phyloP scores from a whole-genome alignment of 257 asterid genomes.

The Sherardia arvensis region DNA sequence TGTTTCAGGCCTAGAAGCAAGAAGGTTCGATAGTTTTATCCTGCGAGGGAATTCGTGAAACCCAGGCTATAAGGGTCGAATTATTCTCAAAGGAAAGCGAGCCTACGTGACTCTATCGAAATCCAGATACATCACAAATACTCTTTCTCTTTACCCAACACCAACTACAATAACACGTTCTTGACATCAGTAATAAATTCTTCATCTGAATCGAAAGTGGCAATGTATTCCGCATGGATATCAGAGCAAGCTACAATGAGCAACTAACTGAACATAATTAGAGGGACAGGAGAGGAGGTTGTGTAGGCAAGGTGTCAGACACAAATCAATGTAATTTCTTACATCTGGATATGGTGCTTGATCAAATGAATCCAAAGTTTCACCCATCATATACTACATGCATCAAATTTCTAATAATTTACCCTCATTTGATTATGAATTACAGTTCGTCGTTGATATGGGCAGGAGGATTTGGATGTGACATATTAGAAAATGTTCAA shows the following conservation, averaged over 20 bases:
- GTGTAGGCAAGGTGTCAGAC: not conserved
- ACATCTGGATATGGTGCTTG: not conserved
- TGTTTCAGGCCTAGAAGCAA: too few relatives aligned
- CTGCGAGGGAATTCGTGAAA: too few relatives aligned
- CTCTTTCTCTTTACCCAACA: too few relatives aligned
- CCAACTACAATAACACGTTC: too few relatives aligned
- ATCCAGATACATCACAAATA: too few relatives aligned
- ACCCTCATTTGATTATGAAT: not conserved
- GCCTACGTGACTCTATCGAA: too few relatives aligned
- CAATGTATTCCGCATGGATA: slow-evolving; percentile 52
- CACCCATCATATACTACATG: not conserved
- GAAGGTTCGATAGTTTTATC: too few relatives aligned
- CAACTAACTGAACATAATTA: slow-evolving; percentile 17
- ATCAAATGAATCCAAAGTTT: too few relatives aligned
- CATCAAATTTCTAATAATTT: not conserved
- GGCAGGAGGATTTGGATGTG: slow-evolving; percentile 2
- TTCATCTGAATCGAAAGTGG: slow-evolving; percentile 48
- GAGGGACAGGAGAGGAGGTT: not conserved
- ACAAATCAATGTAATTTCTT: not conserved
- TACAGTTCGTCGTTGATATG: not conserved
- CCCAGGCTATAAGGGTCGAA: too few relatives aligned
- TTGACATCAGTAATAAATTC: slow-evolving; percentile 29
- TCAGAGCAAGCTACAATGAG: slow-evolving; percentile 71
- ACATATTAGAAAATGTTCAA: not conserved
- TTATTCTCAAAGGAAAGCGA: too few relatives aligned